Evolutionary conservation across 1,284 basidiomycete species (phyloP), one percentile per base, ranked within the genome.

Genomic region (Pholiota adiposa): DNA sequence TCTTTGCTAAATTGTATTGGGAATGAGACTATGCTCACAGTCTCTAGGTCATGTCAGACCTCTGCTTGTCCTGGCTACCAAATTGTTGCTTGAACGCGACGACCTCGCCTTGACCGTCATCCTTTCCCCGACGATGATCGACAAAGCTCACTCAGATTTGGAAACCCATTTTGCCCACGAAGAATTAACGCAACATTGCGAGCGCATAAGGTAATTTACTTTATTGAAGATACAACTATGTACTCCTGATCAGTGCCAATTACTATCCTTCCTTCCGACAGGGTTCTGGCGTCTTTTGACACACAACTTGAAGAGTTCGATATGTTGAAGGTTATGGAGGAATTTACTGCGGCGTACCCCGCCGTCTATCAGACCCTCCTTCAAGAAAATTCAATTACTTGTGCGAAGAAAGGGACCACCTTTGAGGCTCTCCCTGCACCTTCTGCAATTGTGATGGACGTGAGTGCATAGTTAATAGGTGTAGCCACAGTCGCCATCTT

Each of bases 41-140:
- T 23, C n/a, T 36, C 2, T 34, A 57, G 56, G 56, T 6, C 56
- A 51, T 25, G 29, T 44, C 27, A 51, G 40, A 18, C 56, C 56
- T 40, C n/a, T 51, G 25, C 11, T 33, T 11, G 40, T 43, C 14
- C 16, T 57, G 29, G 56, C 56, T 8, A 49, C 27, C 7, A 48
- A 36, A 12, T 36, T 57, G 1, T 14, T 57, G 21, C 33, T 50
- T 1, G 33, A 43, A 19, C 33, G 49, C 27, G 18, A 57, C 11
- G 19, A 51, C 18, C 38, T 57, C 19, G 18, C 25, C 21, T 40
- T 57, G 27, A 57, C 56, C 0, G 11, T 57, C 9, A 8, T 51
- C 4, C 7, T 44, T 6, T 23, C 38, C 18, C 38, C 49, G 11
- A 25, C 23, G 14, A 27, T 51, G 29, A 29, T 57, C 7, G 49